Evolutionary conservation across 2,329 filamentous ascomycete species (phyloP), one percentile per base, ranked within the genome.

Genomic region (Geosmithia flava): DNA sequence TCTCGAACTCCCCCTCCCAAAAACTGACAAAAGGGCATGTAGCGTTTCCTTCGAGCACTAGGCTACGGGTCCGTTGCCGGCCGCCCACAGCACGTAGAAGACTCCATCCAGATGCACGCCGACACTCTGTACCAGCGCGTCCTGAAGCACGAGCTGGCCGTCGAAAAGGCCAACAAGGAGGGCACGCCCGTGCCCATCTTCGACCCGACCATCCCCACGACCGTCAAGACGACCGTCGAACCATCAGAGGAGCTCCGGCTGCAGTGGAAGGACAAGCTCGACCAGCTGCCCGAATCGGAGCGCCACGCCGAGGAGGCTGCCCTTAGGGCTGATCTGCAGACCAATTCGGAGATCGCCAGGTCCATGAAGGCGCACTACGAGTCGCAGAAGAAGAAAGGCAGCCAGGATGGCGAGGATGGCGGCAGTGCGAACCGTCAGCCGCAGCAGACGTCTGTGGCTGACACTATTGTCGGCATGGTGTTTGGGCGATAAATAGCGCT

Each of bases 61-160:
- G 93, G 93, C 4, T 97, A 96, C 62, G 76, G 94, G 33, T 78
- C 80, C 7, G 79, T 78, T 23, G 70, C 78, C 52, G 77, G 84
- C 43, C 77, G 81, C 20, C 70, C 82, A 8, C 68, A 74, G 0
- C 75, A 81, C 29, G 75, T 86, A 47, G 86, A 95, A 57, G 90
- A 96, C 62, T 79, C 84, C 55, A 88, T 98, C 52, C 93, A 97
- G 66, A 87, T 97, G 83, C 90, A 96, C 63, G 91, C 91, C 50
- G 93, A 98, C 68, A 80, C 79, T 53, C 74, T 98, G 41, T 98
- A 89, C 65, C 85, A 91, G 58, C 80, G 85, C 56, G 88, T 97
- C 82, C 66, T 95, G 39, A 76, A 80, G 52, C 88, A 95, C 61
- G 91, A 98, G 65, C 72, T 71, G 19, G 77, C 75, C 53, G 80